Base-by-base conservation (phyloP, 306 rosid species). In the Gastrolobium bilobum region DNA sequence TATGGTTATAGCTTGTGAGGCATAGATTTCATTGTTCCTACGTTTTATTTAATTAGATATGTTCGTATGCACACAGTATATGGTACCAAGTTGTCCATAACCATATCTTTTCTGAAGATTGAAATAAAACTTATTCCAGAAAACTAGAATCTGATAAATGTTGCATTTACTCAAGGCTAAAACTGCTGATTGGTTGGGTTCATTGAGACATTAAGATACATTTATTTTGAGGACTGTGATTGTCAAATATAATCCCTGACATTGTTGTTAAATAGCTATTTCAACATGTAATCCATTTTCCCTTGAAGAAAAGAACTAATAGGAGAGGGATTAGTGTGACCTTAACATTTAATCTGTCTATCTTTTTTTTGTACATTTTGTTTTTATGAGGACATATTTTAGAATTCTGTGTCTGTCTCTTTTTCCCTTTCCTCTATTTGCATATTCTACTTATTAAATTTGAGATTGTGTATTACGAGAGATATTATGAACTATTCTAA, bases 401-500 rank as follows among this genome's bases (percentile, higher is more conserved):
- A 62, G 58, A 10, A 4, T 56, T 20, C 44, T 70, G 20, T 29
- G 60, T n/a, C 8, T 47, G 26, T 8, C 33, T 37, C 59, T 33
- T 10, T 57, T 66, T 26, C 13, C 10, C 33, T 15, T 11, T 46
- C 14, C 52, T 31, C 15, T 11, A 13, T 68, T 33, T 68, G 74
- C 59, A 33, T 48, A 31, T 42, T 37, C 15, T 58, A 26, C 34
- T 44, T 34, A 8, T 10, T 44, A 26, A 10, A 59, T 58, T 34
- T 43, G 46, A n/a, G 43, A 9, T 44, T 13, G 10, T 59, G 46
- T 44, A 8, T 30, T 1, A 30, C 31, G 35, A 44, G 37, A 59
- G 14, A 46, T 59, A 33, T 5, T 74, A 40, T 61, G 59, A 46
- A 33, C 63, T 71, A 26, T 59, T 48, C 78, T 61, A 13, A 57